Base-by-base conservation (phyloP, 2,329 filamentous ascomycete species). In the Simplicillium sp. region DNA sequence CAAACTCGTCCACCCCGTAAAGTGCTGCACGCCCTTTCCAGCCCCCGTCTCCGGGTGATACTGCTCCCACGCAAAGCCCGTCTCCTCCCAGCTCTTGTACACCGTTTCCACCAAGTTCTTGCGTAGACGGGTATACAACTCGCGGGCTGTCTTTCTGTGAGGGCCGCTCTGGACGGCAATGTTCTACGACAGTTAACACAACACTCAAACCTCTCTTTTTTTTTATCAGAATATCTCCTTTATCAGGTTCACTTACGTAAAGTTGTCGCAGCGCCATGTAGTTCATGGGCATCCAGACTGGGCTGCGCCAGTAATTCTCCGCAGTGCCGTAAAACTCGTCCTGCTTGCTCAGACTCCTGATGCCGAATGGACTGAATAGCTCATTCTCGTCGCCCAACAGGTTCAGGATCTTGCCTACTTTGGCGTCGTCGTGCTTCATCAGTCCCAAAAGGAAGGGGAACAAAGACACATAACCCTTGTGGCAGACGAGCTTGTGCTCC, bases 1-100 rank as follows among this genome's bases (percentile, higher is more conserved):
- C 62, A 97, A 68, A 59, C 87, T 95, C n/a, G 92, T 98, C 92
- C 92, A 98, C 38, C 92, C 92, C 0, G 92, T 96, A 59, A 98
- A 98, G 62, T 97, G 90, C 70, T 96, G 88, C 5, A 89, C 97
- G 34, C 92, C 75, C 69, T 97, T 90, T n/a, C 92, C 92, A 40
- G 77, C 76, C 36, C 92, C 92, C 3, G 87, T 94, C 53, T 95
- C 87, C 0, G 89, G 87, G 59, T 94, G 87, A 62, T 97, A 98
- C 66, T 98, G 92, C 65, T 98, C 92, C 90, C 90, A 98, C 0
- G 90, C 92, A 58, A 97, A 97, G 14, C 90, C 90, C 0, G 92
- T 97, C 56, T 86, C 78, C 57, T 82, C 71, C 90, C 90, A 98
- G 58, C 81, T 82, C 43, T 81, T 75, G 67, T 84, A 96, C 12